Base-by-base conservation (phyloP, 768 basidiomycete species). In the Rhodotorula babjevae region DNA sequence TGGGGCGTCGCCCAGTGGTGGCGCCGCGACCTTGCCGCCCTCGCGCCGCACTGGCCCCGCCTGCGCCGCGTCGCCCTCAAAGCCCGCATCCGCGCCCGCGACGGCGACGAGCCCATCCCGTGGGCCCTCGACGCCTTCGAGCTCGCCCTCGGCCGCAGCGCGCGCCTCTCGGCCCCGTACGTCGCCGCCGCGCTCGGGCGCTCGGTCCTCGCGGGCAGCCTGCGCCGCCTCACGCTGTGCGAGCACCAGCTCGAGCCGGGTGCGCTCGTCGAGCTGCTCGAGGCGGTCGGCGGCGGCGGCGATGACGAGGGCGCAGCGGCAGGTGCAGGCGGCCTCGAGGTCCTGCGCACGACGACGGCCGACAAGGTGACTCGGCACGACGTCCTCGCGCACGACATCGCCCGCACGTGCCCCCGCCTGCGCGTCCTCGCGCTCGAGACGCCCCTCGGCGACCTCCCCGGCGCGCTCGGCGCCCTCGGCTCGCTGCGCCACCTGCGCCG, bases 1-100 rank as follows among this genome's bases (percentile, higher is more conserved):
- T 69, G 67, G 68, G 67, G 63, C 12, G 47, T 23, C 6, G 72
- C 72, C 7, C 42, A 29, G 9, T 73, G 63, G 53, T 57, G 52
- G 2, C 21, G 61, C 9, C 14, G 9, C 2, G 68, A 68, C 42
- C 57, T 73, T 10, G 12, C 14, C 21, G 5, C 53, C 9, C 60
- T 69, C 33, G 52, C 42, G 1, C 16, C 25, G 12, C 8, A 12
- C 21, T 72, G 61, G 67, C n/a, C 62, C 21, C 29, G 49, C 19
- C 42, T 73, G 18, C 42, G 42, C 19, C 18, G n/a, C 14, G 19
- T 73, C 25, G 27, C 21, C 1, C 61, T 73, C 15, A 11, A 57
- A 27, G 67, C 63, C 3, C 36, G 47, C 5, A 21, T 69, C 14
- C 50, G 61, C 11, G 59, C 42, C 2, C 29, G 31, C 6, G 62